Conservation (phyloP, 805 yeast species). For the Saturnispora zaruensis region DNA sequence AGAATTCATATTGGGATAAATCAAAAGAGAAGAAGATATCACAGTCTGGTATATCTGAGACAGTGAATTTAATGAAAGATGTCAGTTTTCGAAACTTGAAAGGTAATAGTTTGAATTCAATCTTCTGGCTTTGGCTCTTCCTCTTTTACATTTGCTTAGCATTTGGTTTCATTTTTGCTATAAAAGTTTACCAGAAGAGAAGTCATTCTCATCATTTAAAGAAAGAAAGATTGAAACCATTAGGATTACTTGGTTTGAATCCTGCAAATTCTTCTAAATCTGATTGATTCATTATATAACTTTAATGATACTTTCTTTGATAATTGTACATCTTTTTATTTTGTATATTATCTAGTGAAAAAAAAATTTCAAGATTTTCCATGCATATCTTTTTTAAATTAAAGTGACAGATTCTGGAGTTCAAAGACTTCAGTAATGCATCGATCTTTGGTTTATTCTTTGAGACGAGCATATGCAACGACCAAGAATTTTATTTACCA, state of each 20-base stretch:
- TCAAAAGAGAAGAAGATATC: constrained; percentile 11
- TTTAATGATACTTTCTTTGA: background rate
- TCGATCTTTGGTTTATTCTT: background rate
- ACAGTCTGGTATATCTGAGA: constrained; percentile 7
- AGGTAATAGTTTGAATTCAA: constrained; percentile 1
- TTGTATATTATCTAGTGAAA: background rate
- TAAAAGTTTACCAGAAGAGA: background rate
- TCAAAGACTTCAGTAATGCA: background rate
- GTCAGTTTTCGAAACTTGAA: constrained; percentile 9
- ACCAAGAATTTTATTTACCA: background rate
- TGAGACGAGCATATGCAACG: background rate
- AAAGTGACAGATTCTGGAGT: background rate
- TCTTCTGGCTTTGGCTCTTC: constrained; percentile 1
- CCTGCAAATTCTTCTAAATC: constrained; percentile 11
- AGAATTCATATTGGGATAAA: constrained; percentile 19
- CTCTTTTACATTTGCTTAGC: background rate
- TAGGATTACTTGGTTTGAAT: constrained; percentile 15
- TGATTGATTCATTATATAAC: constrained; percentile 6
- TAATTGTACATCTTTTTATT: background rate
- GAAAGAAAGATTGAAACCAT: constrained; percentile 13
- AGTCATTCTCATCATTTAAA: background rate
- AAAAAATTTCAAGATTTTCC: background rate
- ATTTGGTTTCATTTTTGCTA: background rate
- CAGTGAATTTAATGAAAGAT: constrained; percentile 10
- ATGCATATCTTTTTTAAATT: background rate